A percentile compares a stretch with the other conserved stretches of the same genome.
phyloP scores from a whole-genome alignment of 1,284 basidiomycete genomes.

The Gymnopus androsaceus region DNA sequence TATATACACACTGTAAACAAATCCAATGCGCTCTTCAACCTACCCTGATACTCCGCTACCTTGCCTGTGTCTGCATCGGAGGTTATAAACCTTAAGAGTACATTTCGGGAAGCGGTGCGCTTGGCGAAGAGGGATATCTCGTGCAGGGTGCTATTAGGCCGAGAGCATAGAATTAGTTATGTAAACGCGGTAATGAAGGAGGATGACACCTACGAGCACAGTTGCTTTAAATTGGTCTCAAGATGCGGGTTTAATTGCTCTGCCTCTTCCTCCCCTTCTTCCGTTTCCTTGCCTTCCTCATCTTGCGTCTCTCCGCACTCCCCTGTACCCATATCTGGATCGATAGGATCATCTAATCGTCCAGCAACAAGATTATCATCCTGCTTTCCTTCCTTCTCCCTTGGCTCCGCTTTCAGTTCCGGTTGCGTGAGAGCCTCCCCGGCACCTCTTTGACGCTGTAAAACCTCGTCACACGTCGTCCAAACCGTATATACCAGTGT shows the following conservation, averaged over 20 bases:
- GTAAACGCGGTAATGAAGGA: not conserved
- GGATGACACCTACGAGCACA: constrained; percentile 6
- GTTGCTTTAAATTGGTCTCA: not conserved
- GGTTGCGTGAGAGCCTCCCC: no score
- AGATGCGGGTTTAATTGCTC: not conserved
- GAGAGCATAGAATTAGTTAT: not conserved
- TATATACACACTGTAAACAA: constrained; percentile 1
- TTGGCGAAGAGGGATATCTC: not conserved
- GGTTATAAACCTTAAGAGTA: not conserved
- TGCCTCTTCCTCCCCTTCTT: not conserved
- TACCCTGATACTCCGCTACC: not conserved
- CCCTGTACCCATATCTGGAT: no score
- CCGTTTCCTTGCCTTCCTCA: not conserved
- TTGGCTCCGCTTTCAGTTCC: no score
- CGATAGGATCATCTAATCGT: no score
- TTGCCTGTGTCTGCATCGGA: not conserved
- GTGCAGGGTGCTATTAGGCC: not conserved
- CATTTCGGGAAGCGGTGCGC: not conserved
- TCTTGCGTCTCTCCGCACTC: not conserved
- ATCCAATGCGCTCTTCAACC: constrained; percentile 7
- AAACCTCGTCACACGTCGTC: constrained; percentile 7
- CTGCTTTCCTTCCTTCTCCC: not conserved
- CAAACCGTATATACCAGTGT: constrained; percentile 2
- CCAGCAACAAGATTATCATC: no score
- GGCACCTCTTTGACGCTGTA: constrained; percentile 1